phyloP scores from a whole-genome alignment of 2,329 filamentous ascomycete species.

The Escovopsis sp. region DNA sequence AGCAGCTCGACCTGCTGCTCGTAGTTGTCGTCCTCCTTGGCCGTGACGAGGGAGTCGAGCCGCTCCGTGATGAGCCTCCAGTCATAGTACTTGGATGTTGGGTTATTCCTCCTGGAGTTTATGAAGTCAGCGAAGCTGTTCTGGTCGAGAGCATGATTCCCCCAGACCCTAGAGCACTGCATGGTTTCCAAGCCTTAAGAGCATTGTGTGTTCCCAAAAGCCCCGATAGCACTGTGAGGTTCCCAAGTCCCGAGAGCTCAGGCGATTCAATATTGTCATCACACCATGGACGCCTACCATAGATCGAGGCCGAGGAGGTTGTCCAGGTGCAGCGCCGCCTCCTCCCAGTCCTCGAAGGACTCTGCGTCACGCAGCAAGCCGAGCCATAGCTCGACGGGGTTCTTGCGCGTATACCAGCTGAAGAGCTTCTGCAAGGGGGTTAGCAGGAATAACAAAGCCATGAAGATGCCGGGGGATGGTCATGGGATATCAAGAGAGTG shows the following conservation, averaged over 20 bases:
- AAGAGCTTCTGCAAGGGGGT: conserved; percentile 43
- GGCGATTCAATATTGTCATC: no score
- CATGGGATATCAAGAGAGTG: no score
- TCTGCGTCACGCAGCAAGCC: conserved; percentile 49
- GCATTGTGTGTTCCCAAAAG: no score
- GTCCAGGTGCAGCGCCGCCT: conserved; percentile 70
- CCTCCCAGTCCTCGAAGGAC: conserved; percentile 74
- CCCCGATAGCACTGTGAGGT: no score
- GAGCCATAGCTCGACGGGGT: conserved; percentile 48
- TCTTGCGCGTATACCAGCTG: conserved; percentile 51
- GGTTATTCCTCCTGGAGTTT: conserved; percentile 73
- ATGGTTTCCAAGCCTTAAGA: no score
- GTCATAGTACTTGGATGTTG: conserved; percentile 70
- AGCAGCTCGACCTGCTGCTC: conserved; percentile 64
- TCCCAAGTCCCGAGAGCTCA: no score
- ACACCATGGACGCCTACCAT: conserved; percentile 38
- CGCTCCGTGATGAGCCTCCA: conserved; percentile 70
- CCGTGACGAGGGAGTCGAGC: conserved; percentile 52
- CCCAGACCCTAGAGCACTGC: no score
- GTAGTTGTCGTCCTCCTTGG: conserved; percentile 56
- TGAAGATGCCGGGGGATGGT: neutral
- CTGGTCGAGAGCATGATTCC: no score
- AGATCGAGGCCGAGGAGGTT: conserved; percentile 64
- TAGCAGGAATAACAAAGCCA: conserved; percentile 7
- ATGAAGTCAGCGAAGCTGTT: no score